These are phyloP conservation scores for Trichosporon sp. DNA, from an alignment of 1,284 basidiomycete species.

Conservation along the genomic window DNA sequence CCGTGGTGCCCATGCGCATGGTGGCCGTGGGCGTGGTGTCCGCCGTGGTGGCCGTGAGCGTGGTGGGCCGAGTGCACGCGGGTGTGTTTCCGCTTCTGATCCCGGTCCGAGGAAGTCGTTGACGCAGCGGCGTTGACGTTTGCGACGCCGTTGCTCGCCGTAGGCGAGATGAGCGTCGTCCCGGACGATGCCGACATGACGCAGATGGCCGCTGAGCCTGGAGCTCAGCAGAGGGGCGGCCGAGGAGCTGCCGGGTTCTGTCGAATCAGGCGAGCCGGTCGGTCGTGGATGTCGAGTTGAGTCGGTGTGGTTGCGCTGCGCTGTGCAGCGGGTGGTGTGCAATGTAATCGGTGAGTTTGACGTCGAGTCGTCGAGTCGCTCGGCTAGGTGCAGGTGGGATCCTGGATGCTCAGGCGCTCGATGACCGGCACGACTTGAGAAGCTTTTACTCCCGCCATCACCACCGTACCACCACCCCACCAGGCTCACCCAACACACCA, in stretches of 20 bases:
- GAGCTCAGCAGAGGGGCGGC: not conserved
- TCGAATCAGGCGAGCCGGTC: no score
- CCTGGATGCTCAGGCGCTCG: not conserved
- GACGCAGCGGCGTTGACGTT: slow-evolving; percentile 13
- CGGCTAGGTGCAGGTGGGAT: not conserved
- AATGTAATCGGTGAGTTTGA: not conserved
- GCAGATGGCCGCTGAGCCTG: slow-evolving; percentile 12
- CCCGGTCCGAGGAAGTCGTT: slow-evolving; percentile 16
- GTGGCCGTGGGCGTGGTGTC: slow-evolving; percentile 22
- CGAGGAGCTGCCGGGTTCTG: no score
- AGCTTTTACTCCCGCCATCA: slow-evolving; percentile 4
- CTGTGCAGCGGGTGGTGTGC: not conserved
- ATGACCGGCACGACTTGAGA: not conserved
- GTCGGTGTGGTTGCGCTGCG: not conserved
- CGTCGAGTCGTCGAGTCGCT: not conserved
- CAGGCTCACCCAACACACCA: not conserved
- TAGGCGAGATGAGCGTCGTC: slow-evolving; percentile 49
- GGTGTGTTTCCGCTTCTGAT: slow-evolving; percentile 16
- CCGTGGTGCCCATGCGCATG: slow-evolving; percentile 25
- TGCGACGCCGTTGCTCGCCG: slow-evolving; percentile 26
- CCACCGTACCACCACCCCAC: not conserved
- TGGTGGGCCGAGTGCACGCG: slow-evolving; percentile 20
- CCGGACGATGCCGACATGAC: slow-evolving; percentile 48
- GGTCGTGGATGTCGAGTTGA: no score
- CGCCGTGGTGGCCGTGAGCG: slow-evolving; percentile 26